A percentile compares a stretch with the other conserved stretches of the same genome.
These are phyloP conservation scores for Coemansia umbellata DNA, from an alignment of 192 early-diverging fungal species.

Conservation along the genomic window DNA sequence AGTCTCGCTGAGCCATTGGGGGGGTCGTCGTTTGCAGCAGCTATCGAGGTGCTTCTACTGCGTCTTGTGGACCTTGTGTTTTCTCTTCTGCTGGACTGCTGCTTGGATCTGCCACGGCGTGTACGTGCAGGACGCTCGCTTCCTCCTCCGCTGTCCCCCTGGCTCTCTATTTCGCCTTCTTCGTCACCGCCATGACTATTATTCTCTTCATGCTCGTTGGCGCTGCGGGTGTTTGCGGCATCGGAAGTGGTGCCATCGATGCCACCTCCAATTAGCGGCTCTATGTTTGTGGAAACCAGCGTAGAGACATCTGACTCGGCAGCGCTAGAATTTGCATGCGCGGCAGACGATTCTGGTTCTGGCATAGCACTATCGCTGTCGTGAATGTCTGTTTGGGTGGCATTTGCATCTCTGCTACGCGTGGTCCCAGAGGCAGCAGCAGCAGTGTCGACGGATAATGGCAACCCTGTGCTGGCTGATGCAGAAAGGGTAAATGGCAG, in stretches of 20 bases:
- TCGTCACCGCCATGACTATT: not conserved
- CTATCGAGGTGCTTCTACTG: constrained; percentile 1
- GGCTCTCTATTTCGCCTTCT: too few species aligned
- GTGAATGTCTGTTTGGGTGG: not conserved
- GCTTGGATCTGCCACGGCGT: not conserved
- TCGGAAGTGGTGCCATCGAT: too few species aligned
- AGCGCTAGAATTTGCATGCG: not conserved
- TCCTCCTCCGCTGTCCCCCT: not conserved
- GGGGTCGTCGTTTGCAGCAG: constrained; percentile 4
- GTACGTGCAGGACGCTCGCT: not conserved
- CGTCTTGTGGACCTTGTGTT: too few species aligned
- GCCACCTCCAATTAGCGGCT: not conserved
- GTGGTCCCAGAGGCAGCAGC: not conserved
- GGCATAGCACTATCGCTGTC: not conserved
- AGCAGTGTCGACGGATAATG: not conserved
- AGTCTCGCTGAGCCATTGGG: not conserved
- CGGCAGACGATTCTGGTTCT: not conserved
- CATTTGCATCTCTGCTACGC: not conserved
- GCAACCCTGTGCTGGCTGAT: not conserved
- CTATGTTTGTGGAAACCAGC: constrained; percentile 9
- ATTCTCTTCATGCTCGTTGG: not conserved
- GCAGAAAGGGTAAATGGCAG: constrained; percentile 30
- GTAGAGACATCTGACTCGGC: constrained; percentile 35
- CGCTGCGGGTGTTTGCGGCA: not conserved
- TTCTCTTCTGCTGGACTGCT: not conserved